Percentiles rank a stretch among this genome's conserved stretches.
These are phyloP conservation scores for Aspergillus ochraceoroseus DNA, from an alignment of 2,329 filamentous ascomycete species.

Conservation along the genomic window DNA sequence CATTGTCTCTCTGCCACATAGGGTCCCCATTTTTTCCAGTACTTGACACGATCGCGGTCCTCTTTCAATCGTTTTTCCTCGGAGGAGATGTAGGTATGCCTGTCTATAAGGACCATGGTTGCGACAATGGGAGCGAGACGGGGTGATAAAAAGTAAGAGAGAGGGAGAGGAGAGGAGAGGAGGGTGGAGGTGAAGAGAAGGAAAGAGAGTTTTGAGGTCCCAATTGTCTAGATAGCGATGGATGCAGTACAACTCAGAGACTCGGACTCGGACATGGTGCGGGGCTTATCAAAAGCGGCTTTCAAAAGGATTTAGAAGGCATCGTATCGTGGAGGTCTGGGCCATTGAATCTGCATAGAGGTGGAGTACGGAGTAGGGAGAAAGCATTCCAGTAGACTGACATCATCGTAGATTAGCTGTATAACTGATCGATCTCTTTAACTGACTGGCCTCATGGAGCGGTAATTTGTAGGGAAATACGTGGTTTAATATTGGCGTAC, in stretches of 20 bases:
- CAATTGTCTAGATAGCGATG: too few species aligned
- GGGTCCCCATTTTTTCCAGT: constrained; percentile 98
- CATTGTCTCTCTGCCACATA: constrained; percentile 93
- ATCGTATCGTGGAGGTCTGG: constrained; percentile 14
- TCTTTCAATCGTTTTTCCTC: constrained; percentile 88
- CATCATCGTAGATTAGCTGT: constrained; percentile 6
- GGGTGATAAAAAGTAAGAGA: constrained; percentile 3
- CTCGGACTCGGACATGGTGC: too few species aligned
- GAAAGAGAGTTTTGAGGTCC: background rate
- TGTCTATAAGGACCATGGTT: constrained; percentile 81
- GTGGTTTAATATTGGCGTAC: too few species aligned
- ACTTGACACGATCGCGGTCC: constrained; percentile 75
- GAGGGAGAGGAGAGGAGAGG: background rate
- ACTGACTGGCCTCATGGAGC: too few species aligned
- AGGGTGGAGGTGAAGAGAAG: constrained; percentile 4
- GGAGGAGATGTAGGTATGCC: constrained; percentile 78
- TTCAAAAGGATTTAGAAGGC: too few species aligned
- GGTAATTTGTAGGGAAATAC: too few species aligned
- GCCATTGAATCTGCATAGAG: too few species aligned
- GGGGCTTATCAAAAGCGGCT: constrained; percentile 13
- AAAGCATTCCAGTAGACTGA: constrained; percentile 6
- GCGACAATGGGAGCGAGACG: background rate
- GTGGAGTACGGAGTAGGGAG: constrained; percentile 7
- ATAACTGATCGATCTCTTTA: too few species aligned
- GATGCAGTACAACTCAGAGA: constrained; percentile 13